Base-by-base conservation (phyloP, 2,329 filamentous ascomycete genomes). In the Paracorniculantispora psalliotae region DNA sequence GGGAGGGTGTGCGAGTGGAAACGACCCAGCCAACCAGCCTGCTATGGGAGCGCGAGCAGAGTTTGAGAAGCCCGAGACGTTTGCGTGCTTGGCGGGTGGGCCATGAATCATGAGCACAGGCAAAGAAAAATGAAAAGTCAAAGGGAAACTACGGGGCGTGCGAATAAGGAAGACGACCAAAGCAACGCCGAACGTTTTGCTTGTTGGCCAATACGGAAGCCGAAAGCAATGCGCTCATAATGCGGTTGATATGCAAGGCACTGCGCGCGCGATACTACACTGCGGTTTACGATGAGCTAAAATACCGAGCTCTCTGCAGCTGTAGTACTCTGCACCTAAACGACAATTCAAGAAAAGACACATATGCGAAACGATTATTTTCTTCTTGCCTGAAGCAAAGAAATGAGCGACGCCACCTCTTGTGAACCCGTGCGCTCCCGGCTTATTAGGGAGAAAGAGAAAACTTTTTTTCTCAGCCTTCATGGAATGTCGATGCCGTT, bases 41-140 rank as follows among this genome's bases (percentile, higher is more conserved):
- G 30, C 19, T 41, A 21, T 54, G 44, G 54, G 43, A 48, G 48
- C 48, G 48, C 21, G 9, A 33, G 33, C 46, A 56, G 48, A 61
- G 68, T 69, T 68, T 67, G 65, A 63, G 64, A 64, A 60, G 63
- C 65, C 61, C 30, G 63, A 64, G 63, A 67, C 67, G 63, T 63
- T 63, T 67, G 59, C 53, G 53, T 61, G 59, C 57, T 69, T 69
- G 67, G 68, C 63, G 64, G 61, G 68, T 70, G 68, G 68, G 65
- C 67, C 68, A 70, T 70, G 68, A 69, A 68, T 70, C 67, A 70
- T 70, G 67, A 68, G 65, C 57, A 53, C 48, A 39, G 49, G 50
- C 35, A 52, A 44, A 52, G 50, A 35, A 46, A 48, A 55, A 57
- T 25, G 21, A 19, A 25, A 57, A 57, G 13, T 25, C 21, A 15